Evolutionary conservation across 2,329 filamentous ascomycete genomes (phyloP).

Genomic region (Monosporascus sp.): DNA sequence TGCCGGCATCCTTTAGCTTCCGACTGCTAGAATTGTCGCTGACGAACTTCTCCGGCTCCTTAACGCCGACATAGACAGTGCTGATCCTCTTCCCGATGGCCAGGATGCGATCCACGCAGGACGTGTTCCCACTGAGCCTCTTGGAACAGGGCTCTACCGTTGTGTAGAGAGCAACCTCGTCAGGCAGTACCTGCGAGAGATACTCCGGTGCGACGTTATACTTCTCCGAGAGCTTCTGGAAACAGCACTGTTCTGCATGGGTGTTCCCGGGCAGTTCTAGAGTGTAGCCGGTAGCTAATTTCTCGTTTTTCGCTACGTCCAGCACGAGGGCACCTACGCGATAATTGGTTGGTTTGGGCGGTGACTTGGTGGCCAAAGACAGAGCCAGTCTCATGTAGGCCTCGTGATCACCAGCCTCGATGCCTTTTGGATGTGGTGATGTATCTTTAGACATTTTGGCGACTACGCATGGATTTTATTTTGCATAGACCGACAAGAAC

Average conservation of each 20-base stretch:
- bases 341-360: conserved; percentile 86
- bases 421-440: conserved; percentile 8
- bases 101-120: conserved; percentile 77
- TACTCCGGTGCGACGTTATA: conserved; percentile 47
- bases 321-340: conserved; percentile 90
- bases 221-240: conserved; percentile 62
- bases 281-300: conserved; percentile 82
- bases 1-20: conserved; percentile 65
- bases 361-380: conserved; percentile 69
- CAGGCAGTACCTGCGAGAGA: conserved; percentile 46
- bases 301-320: conserved; percentile 45
- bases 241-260: conserved; percentile 90
- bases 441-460: conserved; percentile 13
- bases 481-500: no score
- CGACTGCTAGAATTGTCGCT: conserved; percentile 69
- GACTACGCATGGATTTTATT: neutral
- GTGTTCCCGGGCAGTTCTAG: conserved; percentile 89
- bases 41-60: conserved; percentile 88
- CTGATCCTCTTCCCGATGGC: conserved; percentile 56
- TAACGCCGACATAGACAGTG: conserved; percentile 80
- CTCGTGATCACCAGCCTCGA: conserved; percentile 37
- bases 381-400: conserved; percentile 66
- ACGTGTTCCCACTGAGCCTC: conserved; percentile 66
- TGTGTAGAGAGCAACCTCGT: conserved; percentile 69
- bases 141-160: conserved; percentile 84